Evolutionary conservation across 2,329 filamentous ascomycete genomes (phyloP), one percentile per base, ranked within the genome.

Genomic region (Emmonsiellopsis sp.): DNA sequence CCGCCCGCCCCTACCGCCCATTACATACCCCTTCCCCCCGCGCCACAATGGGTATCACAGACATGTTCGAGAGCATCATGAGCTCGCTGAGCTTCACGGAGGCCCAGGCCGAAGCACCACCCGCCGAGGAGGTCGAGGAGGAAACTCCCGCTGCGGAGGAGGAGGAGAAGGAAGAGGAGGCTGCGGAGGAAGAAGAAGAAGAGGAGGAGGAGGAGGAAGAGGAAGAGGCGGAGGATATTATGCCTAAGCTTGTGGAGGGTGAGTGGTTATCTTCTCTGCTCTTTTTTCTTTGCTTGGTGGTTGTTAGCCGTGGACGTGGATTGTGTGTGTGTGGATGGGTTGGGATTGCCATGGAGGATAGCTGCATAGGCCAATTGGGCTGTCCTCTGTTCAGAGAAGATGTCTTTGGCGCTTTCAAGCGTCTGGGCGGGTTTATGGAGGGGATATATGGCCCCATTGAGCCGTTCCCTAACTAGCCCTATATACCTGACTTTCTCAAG

Each of bases 201-300:
- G 82, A 81, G 34, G 83, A 80, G 27, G 83, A 84, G 43, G 86
- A 84, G 31, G 85, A 86, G 43, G 84, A 86, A 37, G 85, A 89
- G 51, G 88, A 92, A 58, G 86, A 91, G 57, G 85, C 82, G 58
- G 84, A 86, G 63, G 92, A 97, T 71, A 84, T 86, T 63, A 94
- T 95, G 81, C 88, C 91, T 58, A 81, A 82, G 72, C 75, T 97
- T 58, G 87, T 95, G 75, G 89, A 95, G 82, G 90, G 93, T 97
- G 74, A 80, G 88, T 84, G 51, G 49, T 27, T 17, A 17, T 17
- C 17, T 50, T 55, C 51, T 55, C 7, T 44, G 55, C 46, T 17
- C 17, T 13, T 13, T 31, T 36, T 40, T 14, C n/a, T 3, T 40
- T 31, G 11, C 36, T 39, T 21, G 44, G 43, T 52, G 42, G 46